Evolutionary conservation across 768 basidiomycete genomes (phyloP).

Genomic region (Rhodotorula taiwanensis): DNA sequence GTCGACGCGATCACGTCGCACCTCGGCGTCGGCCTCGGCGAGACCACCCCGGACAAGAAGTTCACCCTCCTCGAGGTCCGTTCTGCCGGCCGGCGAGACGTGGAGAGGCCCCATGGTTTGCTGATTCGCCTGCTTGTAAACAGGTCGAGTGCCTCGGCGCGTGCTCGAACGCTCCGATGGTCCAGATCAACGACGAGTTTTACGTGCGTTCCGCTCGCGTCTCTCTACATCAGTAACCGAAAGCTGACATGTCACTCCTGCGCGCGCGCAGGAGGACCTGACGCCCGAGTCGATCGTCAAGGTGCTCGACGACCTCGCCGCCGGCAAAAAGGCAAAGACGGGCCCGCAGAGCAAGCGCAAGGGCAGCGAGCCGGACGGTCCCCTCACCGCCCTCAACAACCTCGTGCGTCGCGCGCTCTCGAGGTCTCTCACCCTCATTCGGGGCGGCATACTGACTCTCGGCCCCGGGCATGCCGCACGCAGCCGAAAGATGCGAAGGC

Average conservation of each 20-base stretch:
- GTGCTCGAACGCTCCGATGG: conserved; percentile 96
- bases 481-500: conserved; percentile 32
- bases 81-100: background rate
- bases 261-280: conserved; percentile 48
- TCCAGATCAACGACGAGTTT: conserved; percentile 92
- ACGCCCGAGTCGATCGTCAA: conserved; percentile 49
- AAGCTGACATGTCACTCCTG: background rate
- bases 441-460: background rate
- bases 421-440: background rate
- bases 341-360: conserved; percentile 60
- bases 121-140: background rate
- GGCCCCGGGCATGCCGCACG: no score
- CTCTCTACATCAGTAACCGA: conserved; percentile 28
- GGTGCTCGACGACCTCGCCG: conserved; percentile 46
- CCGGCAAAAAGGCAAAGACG: conserved; percentile 78
- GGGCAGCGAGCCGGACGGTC: conserved; percentile 28
- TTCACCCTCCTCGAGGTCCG: conserved; percentile 80
- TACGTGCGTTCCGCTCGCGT: conserved; percentile 58
- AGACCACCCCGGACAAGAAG: conserved; percentile 91
- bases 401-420: conserved; percentile 5
- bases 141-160: conserved; percentile 93
- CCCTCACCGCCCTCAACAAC: conserved; percentile 27
- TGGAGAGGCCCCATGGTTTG: no score
- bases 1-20: conserved; percentile 74
- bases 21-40: conserved; percentile 59